These are phyloP conservation scores for Sungouiella blattae DNA, from an alignment of 805 yeast genomes.

Conservation along the genomic window DNA sequence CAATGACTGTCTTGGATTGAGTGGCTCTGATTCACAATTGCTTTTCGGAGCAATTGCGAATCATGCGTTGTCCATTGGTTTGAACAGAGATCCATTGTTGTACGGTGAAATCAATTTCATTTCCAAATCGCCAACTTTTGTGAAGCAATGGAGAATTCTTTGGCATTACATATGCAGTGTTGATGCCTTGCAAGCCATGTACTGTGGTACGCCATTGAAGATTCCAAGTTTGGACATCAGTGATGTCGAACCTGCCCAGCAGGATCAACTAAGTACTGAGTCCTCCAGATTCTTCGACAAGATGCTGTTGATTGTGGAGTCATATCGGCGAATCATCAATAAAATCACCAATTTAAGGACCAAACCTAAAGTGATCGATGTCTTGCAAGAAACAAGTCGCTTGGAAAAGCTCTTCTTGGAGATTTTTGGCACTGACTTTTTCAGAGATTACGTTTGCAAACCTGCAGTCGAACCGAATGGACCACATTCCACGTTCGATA, in stretches of 20 bases:
- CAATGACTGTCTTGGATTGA: slow-evolving; percentile 39
- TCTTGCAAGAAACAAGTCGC: slow-evolving; percentile 32
- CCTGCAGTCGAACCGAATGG: slow-evolving; percentile 17
- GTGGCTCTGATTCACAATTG: slow-evolving; percentile 37
- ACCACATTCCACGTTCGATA: slow-evolving; percentile 13
- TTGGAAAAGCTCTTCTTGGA: slow-evolving; percentile 34
- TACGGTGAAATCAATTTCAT: slow-evolving; percentile 29
- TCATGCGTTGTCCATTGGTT: slow-evolving; percentile 40
- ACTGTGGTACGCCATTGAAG: slow-evolving; percentile 29
- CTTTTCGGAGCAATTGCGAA: slow-evolving; percentile 33
- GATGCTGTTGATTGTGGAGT: slow-evolving; percentile 18
- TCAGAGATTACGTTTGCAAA: slow-evolving; percentile 34
- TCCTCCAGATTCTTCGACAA: slow-evolving; percentile 8
- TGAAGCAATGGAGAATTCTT: slow-evolving; percentile 33
- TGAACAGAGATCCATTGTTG: slow-evolving; percentile 37
- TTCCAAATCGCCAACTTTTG: slow-evolving; percentile 22
- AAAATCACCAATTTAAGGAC: slow-evolving; percentile 24
- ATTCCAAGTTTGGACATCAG: slow-evolving; percentile 24
- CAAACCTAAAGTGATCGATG: slow-evolving; percentile 33
- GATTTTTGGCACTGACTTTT: slow-evolving; percentile 40
- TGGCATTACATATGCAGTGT: slow-evolving; percentile 29
- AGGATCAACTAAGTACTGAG: slow-evolving; percentile 5
- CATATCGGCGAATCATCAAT: slow-evolving; percentile 27
- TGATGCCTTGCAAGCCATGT: slow-evolving; percentile 33
- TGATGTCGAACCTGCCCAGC: slow-evolving; percentile 31